Evolutionary conservation across 495 filamentous ascomycete genomes (phyloP), one percentile per base, ranked within the genome.

Genomic region (Bacidia gigantensis): DNA sequence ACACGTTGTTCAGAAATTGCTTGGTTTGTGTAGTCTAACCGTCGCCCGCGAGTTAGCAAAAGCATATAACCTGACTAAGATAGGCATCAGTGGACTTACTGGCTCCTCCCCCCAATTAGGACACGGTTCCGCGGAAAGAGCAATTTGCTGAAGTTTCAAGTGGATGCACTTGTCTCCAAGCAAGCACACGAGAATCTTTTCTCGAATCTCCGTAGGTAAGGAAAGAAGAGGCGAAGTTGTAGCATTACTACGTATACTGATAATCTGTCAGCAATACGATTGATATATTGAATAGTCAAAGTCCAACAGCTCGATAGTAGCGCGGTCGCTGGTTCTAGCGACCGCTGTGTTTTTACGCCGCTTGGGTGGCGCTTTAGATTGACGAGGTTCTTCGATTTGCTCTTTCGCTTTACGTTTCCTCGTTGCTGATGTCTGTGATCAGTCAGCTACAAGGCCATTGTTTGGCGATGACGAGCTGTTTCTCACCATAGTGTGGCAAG

Each of bases 151-250:
- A 41, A 18, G 39, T 20, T 55, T 44, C 22, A 55, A 17, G 26
- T 55, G 53, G 26, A 55, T 24, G 21, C 47, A 25, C 5, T 50
- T 22, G 1, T 45, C 35, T 10, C 53, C 53, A 25, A 55, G 21
- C 3, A 55, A 21, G 40, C 50, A 12, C 12, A 11, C n/a, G 12
- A 55, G 46, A 22, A 55, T 55, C 1, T 55, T 49, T 26, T 50
- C 46, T 41, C 46, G 46, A 18, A 55, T 26, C 47, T 55, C 53
- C 22, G 29, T 25, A 3, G 53, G 47, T 0, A 55, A 22, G 2
- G 3, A 35, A 20, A 55, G 47, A 21, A 55, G 23, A 25, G 24
- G 35, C 1, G 53, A 55, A 26, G 11, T 41, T 17, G 46, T 3
- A 5, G 45, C 52, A 20, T 49, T 54, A 21, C 41, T 54, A n/a